A percentile compares a stretch with the other conserved stretches of the same genome.
phyloP scores from a whole-genome alignment of 139 green algal species.

The Coelastrella sp. region DNA sequence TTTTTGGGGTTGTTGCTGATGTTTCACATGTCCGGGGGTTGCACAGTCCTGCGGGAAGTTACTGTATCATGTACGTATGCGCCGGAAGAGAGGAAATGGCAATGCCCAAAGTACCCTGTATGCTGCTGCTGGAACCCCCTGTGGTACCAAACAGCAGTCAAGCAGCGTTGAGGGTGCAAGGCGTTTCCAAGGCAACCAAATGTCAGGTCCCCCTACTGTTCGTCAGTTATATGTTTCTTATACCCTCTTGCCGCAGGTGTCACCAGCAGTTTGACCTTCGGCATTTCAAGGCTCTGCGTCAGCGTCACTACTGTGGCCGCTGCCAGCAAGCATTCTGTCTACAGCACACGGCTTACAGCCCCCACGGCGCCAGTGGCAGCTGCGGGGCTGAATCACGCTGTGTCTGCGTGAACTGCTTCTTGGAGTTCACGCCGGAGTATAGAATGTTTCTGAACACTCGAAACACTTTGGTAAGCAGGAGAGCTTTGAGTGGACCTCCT shows the following conservation, averaged over 20 bases:
- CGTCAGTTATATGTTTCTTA: no score
- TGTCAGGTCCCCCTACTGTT: no score
- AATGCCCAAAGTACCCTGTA: no score
- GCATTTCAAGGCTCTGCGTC: slow-evolving; percentile 48
- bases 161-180: no score
- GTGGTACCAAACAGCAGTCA: no score
- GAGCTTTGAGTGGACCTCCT: slow-evolving; percentile 9
- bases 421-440: slow-evolving; percentile 54
- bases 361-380: slow-evolving; percentile 66
- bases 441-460: slow-evolving; percentile 43
- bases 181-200: no score
- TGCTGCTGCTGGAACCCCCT: no score
- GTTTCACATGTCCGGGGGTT: no score
- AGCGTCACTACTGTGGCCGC: slow-evolving; percentile 73
- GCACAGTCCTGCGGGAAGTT: no score
- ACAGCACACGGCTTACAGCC: slow-evolving; percentile 72
- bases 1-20: no score
- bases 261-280: slow-evolving; percentile 52
- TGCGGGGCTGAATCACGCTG: slow-evolving; percentile 76
- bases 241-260: slow-evolving; percentile 24
- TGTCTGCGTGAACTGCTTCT: slow-evolving; percentile 76
- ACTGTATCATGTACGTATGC: no score
- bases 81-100: no score
- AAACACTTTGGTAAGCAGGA: slow-evolving; percentile 43
- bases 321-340: slow-evolving; percentile 78